phyloP scores from a whole-genome alignment of 345 rosid species.

The Iberis pinnata region DNA sequence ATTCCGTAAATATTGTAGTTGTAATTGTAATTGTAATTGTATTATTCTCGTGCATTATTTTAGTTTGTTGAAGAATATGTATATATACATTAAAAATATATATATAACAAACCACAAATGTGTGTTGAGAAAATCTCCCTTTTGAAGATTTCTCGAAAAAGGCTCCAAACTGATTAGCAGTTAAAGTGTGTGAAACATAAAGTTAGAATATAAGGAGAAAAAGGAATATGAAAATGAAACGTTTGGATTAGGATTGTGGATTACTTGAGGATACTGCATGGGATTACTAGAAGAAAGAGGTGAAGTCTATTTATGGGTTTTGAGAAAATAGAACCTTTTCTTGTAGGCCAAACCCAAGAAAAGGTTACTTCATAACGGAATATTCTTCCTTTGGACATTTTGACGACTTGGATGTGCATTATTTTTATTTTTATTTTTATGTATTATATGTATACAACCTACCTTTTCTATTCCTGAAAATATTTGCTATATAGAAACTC shows the following conservation, averaged over 20 bases:
- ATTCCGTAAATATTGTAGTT: neutral
- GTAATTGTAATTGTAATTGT: neutral
- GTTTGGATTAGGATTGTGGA: slow-evolving; percentile 25
- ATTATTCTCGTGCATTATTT: neutral
- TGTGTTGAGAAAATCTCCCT: slow-evolving; percentile 5
- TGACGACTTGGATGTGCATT: too few relatives aligned
- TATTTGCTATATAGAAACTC: too few relatives aligned
- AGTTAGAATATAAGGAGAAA: slow-evolving; percentile 20
- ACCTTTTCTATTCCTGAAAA: too few relatives aligned
- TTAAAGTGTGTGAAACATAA: neutral
- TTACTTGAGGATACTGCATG: slow-evolving; percentile 24
- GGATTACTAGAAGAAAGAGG: slow-evolving; percentile 20
- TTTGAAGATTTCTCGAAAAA: slow-evolving; percentile 8
- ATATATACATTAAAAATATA: neutral
- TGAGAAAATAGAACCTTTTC: slow-evolving; percentile 18
- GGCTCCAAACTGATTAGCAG: neutral
- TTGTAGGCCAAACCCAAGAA: slow-evolving; percentile 20
- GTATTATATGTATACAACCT: too few relatives aligned
- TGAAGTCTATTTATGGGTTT: slow-evolving; percentile 19
- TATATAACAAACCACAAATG: slow-evolving; percentile 13
- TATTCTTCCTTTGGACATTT: slow-evolving; percentile 2
- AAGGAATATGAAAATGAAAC: slow-evolving; percentile 15
- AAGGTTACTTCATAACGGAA: neutral
- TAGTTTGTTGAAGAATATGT: too few relatives aligned
- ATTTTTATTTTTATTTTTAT: too few relatives aligned